Conservation (phyloP, 148 eudicot species). For the Dysphania ambrosioides region DNA sequence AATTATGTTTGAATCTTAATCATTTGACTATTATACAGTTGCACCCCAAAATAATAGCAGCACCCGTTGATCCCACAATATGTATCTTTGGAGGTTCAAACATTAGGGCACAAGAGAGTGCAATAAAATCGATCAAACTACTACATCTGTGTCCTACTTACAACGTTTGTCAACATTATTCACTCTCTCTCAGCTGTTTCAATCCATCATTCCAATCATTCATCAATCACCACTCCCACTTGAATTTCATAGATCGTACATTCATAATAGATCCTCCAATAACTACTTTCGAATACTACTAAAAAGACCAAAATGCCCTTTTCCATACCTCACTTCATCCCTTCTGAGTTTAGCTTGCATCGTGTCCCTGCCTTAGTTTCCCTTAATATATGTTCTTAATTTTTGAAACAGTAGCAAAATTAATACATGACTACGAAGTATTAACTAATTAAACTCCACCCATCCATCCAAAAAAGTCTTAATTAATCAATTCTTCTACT, state of each 20-base stretch:
- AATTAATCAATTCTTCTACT: conserved; percentile 1
- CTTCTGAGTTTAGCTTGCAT: no score
- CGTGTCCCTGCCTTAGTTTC: background rate
- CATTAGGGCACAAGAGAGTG: background rate
- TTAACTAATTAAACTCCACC: background rate
- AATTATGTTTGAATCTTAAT: no score
- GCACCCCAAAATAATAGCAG: no score
- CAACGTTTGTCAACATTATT: background rate
- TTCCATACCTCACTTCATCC: no score
- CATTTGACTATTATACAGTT: no score
- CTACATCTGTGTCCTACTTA: background rate
- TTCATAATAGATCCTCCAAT: background rate
- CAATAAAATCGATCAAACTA: background rate
- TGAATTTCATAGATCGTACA: background rate
- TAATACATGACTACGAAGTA: background rate
- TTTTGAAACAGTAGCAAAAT: background rate
- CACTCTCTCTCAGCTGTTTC: background rate
- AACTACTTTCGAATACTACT: background rate
- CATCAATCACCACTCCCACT: conserved; percentile 9
- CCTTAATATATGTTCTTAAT: background rate
- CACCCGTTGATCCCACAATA: no score
- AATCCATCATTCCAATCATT: conserved; percentile 12
- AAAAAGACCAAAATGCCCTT: background rate
- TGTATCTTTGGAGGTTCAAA: background rate
- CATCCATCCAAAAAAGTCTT: background rate